phyloP scores from a whole-genome alignment of 768 basidiomycete species.

The Pleurotus cornucopiae region DNA sequence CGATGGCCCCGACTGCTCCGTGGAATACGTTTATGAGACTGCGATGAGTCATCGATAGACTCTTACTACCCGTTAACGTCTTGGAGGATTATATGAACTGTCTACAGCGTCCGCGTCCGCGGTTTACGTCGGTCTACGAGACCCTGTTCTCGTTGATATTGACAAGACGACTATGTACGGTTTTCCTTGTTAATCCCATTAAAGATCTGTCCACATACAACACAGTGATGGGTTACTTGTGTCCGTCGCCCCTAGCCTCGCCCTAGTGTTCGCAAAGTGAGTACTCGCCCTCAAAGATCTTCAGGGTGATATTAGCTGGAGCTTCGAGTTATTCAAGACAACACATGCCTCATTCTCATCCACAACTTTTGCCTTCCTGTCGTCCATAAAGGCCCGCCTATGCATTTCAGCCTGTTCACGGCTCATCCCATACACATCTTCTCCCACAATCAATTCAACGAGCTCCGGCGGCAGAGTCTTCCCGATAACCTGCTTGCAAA shows the following conservation, averaged over 20 bases:
- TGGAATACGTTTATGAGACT: neutral
- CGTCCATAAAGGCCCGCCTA: slow-evolving; percentile 8
- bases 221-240: too few relatives aligned
- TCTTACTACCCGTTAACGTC: too few relatives aligned
- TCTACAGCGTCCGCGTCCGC: too few relatives aligned
- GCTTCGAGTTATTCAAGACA: too few relatives aligned
- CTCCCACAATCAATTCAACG: slow-evolving; percentile 1
- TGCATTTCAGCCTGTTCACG: slow-evolving; percentile 9
- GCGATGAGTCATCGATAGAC: too few relatives aligned
- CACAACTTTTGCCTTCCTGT: neutral
- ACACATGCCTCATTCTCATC: neutral
- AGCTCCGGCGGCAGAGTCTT: neutral
- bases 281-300: neutral
- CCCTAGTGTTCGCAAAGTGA: slow-evolving; percentile 1
- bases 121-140: too few relatives aligned
- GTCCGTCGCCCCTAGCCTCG: too few relatives aligned
- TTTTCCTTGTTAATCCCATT: too few relatives aligned
- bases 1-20: neutral
- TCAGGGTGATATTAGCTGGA: neutral
- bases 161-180: too few relatives aligned
- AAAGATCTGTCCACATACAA: too few relatives aligned
- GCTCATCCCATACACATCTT: slow-evolving; percentile 1
- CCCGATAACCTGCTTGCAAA: neutral
- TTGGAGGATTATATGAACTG: too few relatives aligned
- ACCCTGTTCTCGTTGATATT: too few relatives aligned